Conservation (phyloP, 768 basidiomycete species). For the Tulasnella sp. region DNA sequence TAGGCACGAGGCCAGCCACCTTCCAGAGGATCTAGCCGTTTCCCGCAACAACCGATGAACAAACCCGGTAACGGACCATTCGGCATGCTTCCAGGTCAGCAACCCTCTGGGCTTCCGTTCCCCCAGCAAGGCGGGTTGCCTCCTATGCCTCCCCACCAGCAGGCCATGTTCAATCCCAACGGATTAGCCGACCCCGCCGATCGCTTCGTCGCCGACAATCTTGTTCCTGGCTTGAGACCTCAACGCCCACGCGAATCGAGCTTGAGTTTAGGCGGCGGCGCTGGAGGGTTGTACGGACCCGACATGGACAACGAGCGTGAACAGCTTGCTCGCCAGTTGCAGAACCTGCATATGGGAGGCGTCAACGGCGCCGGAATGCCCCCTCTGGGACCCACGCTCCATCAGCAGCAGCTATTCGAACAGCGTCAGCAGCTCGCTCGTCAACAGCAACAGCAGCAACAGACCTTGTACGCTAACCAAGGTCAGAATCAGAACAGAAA, state of each 20-base stretch:
- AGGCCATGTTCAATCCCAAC: constrained; percentile 14
- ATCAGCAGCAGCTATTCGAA: constrained; percentile 16
- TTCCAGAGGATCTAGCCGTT: not conserved
- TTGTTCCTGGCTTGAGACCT: constrained; percentile 77
- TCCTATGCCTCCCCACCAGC: not conserved
- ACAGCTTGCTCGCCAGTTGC: constrained; percentile 56
- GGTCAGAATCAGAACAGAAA: constrained; percentile 14
- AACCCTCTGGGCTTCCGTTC: not conserved
- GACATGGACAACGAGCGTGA: constrained; percentile 49
- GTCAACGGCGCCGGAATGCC: constrained; percentile 58
- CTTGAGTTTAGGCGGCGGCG: not conserved
- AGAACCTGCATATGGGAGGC: constrained; percentile 41
- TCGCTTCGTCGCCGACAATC: constrained; percentile 75
- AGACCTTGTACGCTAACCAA: constrained; percentile 26
- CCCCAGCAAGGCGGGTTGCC: constrained; percentile 21
- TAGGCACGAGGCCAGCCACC: constrained; percentile 14
- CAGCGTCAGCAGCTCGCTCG: constrained; percentile 21
- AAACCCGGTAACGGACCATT: not conserved
- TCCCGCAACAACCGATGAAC: constrained; percentile 10
- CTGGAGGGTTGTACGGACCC: constrained; percentile 30
- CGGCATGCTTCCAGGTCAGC: constrained; percentile 6
- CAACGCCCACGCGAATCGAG: constrained; percentile 45
- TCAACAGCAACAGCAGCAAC: constrained; percentile 22
- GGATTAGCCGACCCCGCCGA: constrained; percentile 40
- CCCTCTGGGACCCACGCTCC: constrained; percentile 40